Evolutionary conservation across 352 stramenopile species (phyloP).

Genomic region (Phytophthora crassamura): DNA sequence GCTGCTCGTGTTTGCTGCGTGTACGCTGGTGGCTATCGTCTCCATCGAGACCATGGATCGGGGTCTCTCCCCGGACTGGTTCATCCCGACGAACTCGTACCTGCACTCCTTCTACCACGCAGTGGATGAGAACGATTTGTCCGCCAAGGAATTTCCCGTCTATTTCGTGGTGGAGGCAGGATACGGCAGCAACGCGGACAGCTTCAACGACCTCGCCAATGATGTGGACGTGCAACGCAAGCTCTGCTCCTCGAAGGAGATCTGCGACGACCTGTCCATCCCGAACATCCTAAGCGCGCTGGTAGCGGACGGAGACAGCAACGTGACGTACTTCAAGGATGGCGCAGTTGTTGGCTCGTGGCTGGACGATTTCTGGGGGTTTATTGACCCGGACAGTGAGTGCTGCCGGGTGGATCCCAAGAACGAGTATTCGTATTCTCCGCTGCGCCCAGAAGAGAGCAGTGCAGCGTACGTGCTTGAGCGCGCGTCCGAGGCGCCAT

Average conservation of each 20-base stretch:
- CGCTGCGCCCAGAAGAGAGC: conserved; percentile 43
- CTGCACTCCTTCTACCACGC: conserved; percentile 59
- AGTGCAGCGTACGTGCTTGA: conserved; percentile 22
- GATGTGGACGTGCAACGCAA: conserved; percentile 43
- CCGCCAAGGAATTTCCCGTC: conserved; percentile 48
- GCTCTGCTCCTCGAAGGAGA: conserved; percentile 68
- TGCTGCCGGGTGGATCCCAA: conserved; percentile 64
- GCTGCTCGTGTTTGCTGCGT: conserved; percentile 55
- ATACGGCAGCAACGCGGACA: conserved; percentile 55
- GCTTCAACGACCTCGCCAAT: conserved; percentile 35
- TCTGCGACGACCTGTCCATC: conserved; percentile 64
- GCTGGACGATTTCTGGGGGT: conserved; percentile 82
- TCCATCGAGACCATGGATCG: conserved; percentile 61
- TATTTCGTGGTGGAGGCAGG: conserved; percentile 78
- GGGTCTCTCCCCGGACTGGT: conserved; percentile 57
- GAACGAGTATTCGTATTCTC: conserved; percentile 49
- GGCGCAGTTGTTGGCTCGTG: conserved; percentile 61
- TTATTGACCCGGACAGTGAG: conserved; percentile 63
- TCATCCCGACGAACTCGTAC: conserved; percentile 68
- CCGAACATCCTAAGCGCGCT: conserved; percentile 66
- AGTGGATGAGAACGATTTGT: conserved; percentile 55
- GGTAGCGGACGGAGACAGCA: conserved; percentile 37
- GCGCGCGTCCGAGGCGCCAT: conserved; percentile 29
- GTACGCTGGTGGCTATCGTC: conserved; percentile 56
- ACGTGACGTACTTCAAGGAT: conserved; percentile 56